phyloP scores from a whole-genome alignment of 768 basidiomycete species.

The Collybia mongolica region DNA sequence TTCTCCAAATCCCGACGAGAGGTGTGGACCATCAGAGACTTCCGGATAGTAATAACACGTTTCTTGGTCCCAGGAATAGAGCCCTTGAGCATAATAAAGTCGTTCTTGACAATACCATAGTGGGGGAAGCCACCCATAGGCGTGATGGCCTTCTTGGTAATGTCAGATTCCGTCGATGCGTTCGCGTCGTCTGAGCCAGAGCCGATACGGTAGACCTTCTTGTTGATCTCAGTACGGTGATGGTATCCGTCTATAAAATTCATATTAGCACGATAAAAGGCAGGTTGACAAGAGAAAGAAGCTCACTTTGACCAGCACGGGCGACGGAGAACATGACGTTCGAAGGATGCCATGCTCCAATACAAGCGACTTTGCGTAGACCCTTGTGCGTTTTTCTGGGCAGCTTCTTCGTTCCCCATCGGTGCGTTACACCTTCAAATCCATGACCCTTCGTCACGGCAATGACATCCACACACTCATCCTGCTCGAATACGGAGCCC shows the following conservation, averaged over 20 bases:
- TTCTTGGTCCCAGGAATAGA: constrained; percentile 96
- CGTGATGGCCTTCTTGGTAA: constrained; percentile 91
- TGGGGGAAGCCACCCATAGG: constrained; percentile 99
- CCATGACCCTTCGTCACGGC: constrained; percentile 99
- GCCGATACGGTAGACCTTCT: constrained; percentile 97
- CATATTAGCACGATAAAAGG: constrained; percentile 4
- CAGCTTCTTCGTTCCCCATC: constrained; percentile 99
- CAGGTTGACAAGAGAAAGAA: not conserved
- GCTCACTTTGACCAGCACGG: constrained; percentile 98
- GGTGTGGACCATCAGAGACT: constrained; percentile 95
- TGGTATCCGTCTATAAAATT: constrained; percentile 79
- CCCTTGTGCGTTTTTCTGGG: constrained; percentile 99
- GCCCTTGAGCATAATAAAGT: constrained; percentile 97
- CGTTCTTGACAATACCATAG: constrained; percentile 98
- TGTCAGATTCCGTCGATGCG: constrained; percentile 92
- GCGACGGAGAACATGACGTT: constrained; percentile 99
- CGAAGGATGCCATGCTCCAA: constrained; percentile 97
- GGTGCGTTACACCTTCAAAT: constrained; percentile 98
- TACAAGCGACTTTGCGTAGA: constrained; percentile 99
- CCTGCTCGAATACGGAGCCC: constrained; percentile 86
- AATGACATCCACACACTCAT: constrained; percentile 95
- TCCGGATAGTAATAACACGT: constrained; percentile 96
- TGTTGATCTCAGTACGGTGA: constrained; percentile 97
- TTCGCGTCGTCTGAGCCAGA: constrained; percentile 73
- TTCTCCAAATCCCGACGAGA: constrained; percentile 96